Evolutionary conservation across 495 filamentous ascomycete species (phyloP), one percentile per base, ranked within the genome.

Genomic region (Penicillium macrosclerotiorum): DNA sequence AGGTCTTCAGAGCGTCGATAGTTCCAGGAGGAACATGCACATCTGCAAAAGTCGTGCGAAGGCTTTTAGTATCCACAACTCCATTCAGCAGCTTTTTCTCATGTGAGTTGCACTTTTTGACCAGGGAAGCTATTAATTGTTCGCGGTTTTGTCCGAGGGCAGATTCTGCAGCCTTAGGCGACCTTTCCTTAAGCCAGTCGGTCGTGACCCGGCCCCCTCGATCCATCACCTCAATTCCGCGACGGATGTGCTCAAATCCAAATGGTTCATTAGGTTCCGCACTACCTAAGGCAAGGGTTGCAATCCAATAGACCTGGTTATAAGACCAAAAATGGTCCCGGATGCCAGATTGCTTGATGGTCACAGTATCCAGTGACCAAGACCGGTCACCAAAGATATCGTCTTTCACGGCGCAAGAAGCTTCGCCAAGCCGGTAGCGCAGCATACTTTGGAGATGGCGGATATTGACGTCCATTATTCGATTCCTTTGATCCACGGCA

Each of bases 71-170:
- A 57, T 96, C 80, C 19, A 94, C 79, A 1, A 97, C 82, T 8
- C 93, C 90, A 27, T 79, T 80, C 14, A 95, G 65, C 2, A 98
- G 73, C 49, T 83, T 84, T 64, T 90, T 90, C 66, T 97, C 93
- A 55, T 95, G 79, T 5, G 74, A 62, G 47, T 83, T 88, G 57
- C 79, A 82, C 0, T 64, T 75, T 45, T 80, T 82, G 36, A 72
- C 69, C 20, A 80, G 52, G 8, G 68, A 66, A 23, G 48, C 58
- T 1, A 72, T 37, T 12, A 70, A 31, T 17, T 59, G 65, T 36
- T 73, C 70, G 20, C 67, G 60, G 37, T 54, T 65, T 24, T 66
- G 61, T 1, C 54, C 61, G 1, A 40, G 43, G 25, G 54, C 56
- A 9, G 62, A 37, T 1, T 62, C 46, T 12, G 57, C 59, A 9